Conservation (phyloP, 2,329 filamentous ascomycete species). For the Pseudonectria buxi region DNA sequence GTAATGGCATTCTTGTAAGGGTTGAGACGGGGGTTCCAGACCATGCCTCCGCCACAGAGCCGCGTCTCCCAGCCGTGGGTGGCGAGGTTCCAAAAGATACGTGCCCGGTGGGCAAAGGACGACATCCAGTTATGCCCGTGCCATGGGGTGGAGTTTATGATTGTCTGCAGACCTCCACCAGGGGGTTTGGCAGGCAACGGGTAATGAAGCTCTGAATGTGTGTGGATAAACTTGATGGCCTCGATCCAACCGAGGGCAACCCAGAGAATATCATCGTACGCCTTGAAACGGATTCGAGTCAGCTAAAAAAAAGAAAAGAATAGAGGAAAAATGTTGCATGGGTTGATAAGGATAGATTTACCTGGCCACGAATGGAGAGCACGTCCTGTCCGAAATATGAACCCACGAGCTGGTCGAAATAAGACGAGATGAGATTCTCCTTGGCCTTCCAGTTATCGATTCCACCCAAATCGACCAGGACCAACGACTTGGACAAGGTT, state of each 20-base stretch:
- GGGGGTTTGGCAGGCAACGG: constrained; percentile 13
- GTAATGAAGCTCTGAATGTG: constrained; percentile 62
- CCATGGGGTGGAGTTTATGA: constrained; percentile 49
- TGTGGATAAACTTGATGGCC: constrained; percentile 65
- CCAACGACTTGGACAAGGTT: constrained; percentile 59
- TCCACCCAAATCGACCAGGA: constrained; percentile 27
- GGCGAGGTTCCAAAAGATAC: constrained; percentile 79
- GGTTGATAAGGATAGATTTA: too few species aligned
- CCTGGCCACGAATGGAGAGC: constrained; percentile 60
- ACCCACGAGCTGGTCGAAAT: constrained; percentile 68
- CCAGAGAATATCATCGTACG: constrained; percentile 94
- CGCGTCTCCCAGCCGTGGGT: constrained; percentile 72
- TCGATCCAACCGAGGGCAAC: constrained; percentile 90
- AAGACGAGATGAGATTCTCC: constrained; percentile 75
- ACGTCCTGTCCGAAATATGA: constrained; percentile 87
- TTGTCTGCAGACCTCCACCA: constrained; percentile 20
- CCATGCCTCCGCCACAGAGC: constrained; percentile 82
- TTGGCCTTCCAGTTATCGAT: constrained; percentile 42
- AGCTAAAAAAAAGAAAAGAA: neutral
- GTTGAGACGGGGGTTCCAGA: constrained; percentile 72
- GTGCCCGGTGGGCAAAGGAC: constrained; percentile 74
- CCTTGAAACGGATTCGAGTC: constrained; percentile 37
- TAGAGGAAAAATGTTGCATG: rapidly evolving
- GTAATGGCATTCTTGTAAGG: constrained; percentile 98
- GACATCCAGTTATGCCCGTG: constrained; percentile 70